phyloP scores from a whole-genome alignment of 2,329 filamentous ascomycete species.

The Colletotrichum eremochloae region DNA sequence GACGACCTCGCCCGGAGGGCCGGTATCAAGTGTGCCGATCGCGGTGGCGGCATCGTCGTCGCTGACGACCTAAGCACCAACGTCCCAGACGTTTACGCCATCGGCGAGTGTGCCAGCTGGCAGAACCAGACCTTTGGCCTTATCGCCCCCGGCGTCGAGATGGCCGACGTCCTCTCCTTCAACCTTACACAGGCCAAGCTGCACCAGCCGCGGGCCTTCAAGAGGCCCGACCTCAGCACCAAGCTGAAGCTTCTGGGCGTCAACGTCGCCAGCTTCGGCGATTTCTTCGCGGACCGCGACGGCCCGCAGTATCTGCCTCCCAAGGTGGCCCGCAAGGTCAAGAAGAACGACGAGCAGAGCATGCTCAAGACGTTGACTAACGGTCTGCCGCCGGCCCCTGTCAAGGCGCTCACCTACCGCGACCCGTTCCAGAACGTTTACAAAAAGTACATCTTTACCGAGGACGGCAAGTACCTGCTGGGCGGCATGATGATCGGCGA shows the following conservation, averaged over 20 bases:
- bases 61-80: slow-evolving; percentile 78
- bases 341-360: slow-evolving; percentile 52
- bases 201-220: slow-evolving; percentile 78
- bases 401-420: slow-evolving; percentile 89
- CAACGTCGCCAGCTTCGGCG: slow-evolving; percentile 92
- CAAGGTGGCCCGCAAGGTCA: slow-evolving; percentile 59
- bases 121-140: slow-evolving; percentile 88
- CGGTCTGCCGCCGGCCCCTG: slow-evolving; percentile 68
- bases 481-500: slow-evolving; percentile 99
- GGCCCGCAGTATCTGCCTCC: slow-evolving; percentile 82
- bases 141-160: slow-evolving; percentile 90
- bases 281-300: slow-evolving; percentile 91
- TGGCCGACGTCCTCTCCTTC: slow-evolving; percentile 92
- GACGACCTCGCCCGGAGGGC: slow-evolving; percentile 80
- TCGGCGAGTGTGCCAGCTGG: slow-evolving; percentile 94
- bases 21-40: slow-evolving; percentile 78
- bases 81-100: slow-evolving; percentile 80
- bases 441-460: slow-evolving; percentile 93
- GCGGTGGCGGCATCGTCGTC: slow-evolving; percentile 83
- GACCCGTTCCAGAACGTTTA: slow-evolving; percentile 91
- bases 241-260: slow-evolving; percentile 92
- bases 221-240: slow-evolving; percentile 87
- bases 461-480: slow-evolving; percentile 89
- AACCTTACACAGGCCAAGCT: slow-evolving; percentile 87
- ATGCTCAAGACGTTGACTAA: slow-evolving; percentile 65